Evolutionary conservation across 495 filamentous ascomycete species (phyloP), one percentile per base, ranked within the genome.

Genomic region (Hyphodiscus hymeniophilus): DNA sequence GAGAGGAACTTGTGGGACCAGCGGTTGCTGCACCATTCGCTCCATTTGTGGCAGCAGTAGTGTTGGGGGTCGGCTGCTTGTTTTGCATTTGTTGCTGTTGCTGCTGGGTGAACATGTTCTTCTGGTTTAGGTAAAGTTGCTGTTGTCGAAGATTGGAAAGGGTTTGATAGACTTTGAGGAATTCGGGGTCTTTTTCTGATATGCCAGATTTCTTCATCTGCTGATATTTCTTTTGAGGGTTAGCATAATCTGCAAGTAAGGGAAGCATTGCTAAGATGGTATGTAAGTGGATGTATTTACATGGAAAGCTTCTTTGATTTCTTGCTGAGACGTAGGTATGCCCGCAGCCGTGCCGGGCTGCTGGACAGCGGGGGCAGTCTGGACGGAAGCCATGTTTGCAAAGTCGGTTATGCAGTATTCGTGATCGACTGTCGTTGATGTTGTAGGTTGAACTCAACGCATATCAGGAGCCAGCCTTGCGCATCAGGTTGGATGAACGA

Each of bases 181-280:
- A 85, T 61, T 95, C 89, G 30, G 89, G 88, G 59, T 94, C 84
- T 50, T 73, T 80, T 46, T 77, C 73, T 13, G 79, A 73, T 15
- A 90, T 80, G 30, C 86, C 85, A 50, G 81, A 71, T 22, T 79
- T 69, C 70, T 86, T 85, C 81, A 95, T 81, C 63, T 85, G 81
- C 52, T 84, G 79, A 59, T 77, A 91, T 67, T 84, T 88, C 88
- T 94, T 60, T 30, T 34, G 11, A 11, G 31, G 35, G 48, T 60
- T 68, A 57, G 52, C 12, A 47, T 8, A 26, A 11, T 36, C n/a
- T 12, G 20, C 46, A 30, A 26, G 36, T n/a, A 28, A 31, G 20
- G 33, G 35, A 18, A 30, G 28, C 30, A 48, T 3, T 31, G 33
- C 16, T 40, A 45, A 20, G 23, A 13, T 20, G 36, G 13, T 31